Evolutionary conservation across 805 yeast genomes (phyloP).

Genomic region (Kuraishia hungarica): DNA sequence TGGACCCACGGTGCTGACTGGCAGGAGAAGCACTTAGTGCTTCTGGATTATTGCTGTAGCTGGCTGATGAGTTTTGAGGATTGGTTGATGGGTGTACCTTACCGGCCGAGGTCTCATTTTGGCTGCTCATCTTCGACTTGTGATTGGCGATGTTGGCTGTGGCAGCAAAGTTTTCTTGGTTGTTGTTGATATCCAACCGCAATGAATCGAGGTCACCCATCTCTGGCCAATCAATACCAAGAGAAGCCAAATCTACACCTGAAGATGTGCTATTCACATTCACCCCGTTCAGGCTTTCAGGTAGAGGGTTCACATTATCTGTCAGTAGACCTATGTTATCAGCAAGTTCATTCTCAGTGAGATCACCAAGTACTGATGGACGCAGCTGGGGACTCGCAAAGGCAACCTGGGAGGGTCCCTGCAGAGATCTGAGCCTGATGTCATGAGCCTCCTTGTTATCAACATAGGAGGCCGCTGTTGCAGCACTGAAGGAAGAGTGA

Average conservation of each 20-base stretch:
- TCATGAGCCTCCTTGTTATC: slow-evolving; percentile 34
- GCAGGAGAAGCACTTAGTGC: not conserved
- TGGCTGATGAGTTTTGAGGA: not conserved
- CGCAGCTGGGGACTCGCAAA: slow-evolving; percentile 74
- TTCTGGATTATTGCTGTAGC: not conserved
- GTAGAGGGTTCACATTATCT: not conserved
- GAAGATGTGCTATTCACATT: not conserved
- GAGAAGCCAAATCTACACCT: not conserved
- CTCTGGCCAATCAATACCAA: not conserved
- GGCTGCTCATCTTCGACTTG: not conserved
- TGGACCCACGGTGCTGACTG: not conserved
- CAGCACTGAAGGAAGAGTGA: slow-evolving; percentile 59
- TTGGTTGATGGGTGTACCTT: not conserved
- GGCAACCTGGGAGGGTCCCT: slow-evolving; percentile 44
- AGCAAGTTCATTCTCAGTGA: not conserved
- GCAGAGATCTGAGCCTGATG: slow-evolving; percentile 17
- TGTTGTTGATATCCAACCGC: not conserved
- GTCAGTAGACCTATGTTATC: not conserved
- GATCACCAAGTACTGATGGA: slow-evolving; percentile 18
- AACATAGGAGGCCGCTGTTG: slow-evolving; percentile 51
- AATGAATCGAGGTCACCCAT: not conserved
- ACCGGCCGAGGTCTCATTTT: not conserved
- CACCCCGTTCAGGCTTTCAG: not conserved
- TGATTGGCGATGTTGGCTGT: not conserved
- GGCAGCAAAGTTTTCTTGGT: not conserved